Base-by-base conservation (phyloP, 768 basidiomycete genomes). In the Suillus bovinus region DNA sequence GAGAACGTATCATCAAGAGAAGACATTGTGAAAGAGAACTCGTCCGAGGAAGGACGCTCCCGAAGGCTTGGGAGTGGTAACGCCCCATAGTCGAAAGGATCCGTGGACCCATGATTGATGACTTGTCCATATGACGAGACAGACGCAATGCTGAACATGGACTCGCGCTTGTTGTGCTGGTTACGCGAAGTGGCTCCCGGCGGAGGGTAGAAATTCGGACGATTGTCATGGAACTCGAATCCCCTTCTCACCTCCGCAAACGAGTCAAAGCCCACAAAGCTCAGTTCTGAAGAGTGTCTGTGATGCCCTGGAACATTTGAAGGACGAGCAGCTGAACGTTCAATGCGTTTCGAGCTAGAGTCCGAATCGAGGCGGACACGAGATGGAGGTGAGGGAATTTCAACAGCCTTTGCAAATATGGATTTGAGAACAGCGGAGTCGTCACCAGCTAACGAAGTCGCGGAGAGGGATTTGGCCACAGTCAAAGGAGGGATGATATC, bases 241-340 rank as follows among this genome's bases (percentile, higher is more conserved):
- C 87, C 89, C 56, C 89, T 82, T 34, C 90, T 78, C n/a, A 92
- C 83, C 69, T 91, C 91, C 22, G 88, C 86, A 65, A 91, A 93
- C 0, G 89, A 88, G 52, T 88, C 86, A 17, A 92, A 80, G 0
- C 91, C 90, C 5, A 76, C 79, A 66, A 93, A 93, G 71, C 90
- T 91, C 57, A 83, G 70, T 3, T 74, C 83, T 0, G 89, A 91
- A 3, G 71, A 64, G 22, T 70, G 69, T 34, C 79, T 75, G 2
- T 76, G 71, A 47, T 80, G 80, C 42, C 69, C 49, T 24, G 61
- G 22, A 58, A 67, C 6, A 4, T 61, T 55, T 22, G 76, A 68
- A 52, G 59, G 49, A n/a, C 68, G 64, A 4, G 60, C 47, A 2
- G 60, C 49, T 38, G 73, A 61, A 62, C 77, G 65, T n/a, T 69